Evolutionary conservation across 1,139 yeast genomes (phyloP).

Genomic region (Candida sp.): DNA sequence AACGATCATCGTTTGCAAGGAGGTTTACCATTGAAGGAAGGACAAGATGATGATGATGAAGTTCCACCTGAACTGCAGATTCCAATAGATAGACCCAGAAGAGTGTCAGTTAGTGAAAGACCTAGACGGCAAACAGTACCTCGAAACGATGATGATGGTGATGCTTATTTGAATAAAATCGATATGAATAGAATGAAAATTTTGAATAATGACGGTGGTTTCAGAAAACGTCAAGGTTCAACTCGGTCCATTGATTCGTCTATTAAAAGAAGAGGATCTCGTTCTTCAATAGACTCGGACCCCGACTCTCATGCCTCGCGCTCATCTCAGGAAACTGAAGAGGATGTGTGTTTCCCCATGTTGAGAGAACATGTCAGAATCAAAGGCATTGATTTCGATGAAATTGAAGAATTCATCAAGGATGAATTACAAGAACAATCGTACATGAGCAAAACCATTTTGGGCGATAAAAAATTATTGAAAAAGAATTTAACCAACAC

Average conservation of each 20-base stretch:
- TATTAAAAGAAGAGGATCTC: constrained; percentile 29
- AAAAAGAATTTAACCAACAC: constrained; percentile 15
- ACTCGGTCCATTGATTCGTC: constrained; percentile 8
- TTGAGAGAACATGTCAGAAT: constrained; percentile 65
- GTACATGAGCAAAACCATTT: constrained; percentile 53
- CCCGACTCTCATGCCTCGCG: constrained; percentile 70
- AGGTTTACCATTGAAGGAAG: neutral
- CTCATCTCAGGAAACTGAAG: constrained; percentile 84
- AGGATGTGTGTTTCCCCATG: constrained; percentile 98
- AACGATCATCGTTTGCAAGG: neutral
- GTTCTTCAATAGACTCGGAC: constrained; percentile 53
- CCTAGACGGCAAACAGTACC: neutral
- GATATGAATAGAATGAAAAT: neutral
- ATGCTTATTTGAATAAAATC: neutral
- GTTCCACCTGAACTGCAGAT: neutral
- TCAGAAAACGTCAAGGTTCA: constrained; percentile 6
- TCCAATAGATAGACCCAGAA: neutral
- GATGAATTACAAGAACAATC: constrained; percentile 39
- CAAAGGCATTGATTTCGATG: constrained; percentile 77
- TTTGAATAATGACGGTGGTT: neutral
- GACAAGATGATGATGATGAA: neutral
- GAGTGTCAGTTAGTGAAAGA: neutral
- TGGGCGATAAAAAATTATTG: constrained; percentile 23
- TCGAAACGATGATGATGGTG: neutral
- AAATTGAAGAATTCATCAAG: constrained; percentile 68